Conservation (phyloP, 352 stramenopile genomes). For the Phytophthora kernoviae region DNA sequence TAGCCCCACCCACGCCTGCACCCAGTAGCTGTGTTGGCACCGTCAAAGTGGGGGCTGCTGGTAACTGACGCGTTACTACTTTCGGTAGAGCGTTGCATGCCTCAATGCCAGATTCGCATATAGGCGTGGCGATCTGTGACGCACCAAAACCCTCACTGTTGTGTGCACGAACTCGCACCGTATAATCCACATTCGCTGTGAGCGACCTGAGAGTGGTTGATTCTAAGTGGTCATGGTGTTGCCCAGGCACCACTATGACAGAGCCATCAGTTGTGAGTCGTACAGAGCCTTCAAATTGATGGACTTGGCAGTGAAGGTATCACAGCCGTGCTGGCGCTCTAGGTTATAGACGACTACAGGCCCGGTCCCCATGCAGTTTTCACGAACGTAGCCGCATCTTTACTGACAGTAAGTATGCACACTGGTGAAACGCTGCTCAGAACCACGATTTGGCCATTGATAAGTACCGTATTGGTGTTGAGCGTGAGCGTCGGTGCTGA, state of each 20-base stretch:
- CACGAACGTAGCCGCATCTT: conserved; percentile 22
- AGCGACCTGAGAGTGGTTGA: conserved; percentile 37
- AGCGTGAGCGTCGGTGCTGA: conserved; percentile 41
- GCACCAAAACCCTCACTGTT: conserved; percentile 86
- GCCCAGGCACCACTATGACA: conserved; percentile 26
- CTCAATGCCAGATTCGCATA: conserved; percentile 88
- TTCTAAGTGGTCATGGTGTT: not conserved
- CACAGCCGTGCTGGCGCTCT: conserved; percentile 56
- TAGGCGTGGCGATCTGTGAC: conserved; percentile 68
- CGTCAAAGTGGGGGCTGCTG: conserved; percentile 41
- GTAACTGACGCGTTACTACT: conserved; percentile 64
- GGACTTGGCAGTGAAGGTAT: conserved; percentile 45
- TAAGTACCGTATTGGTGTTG: conserved; percentile 32
- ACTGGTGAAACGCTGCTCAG: conserved; percentile 47
- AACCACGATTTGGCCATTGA: conserved; percentile 42
- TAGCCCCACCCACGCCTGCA: conserved; percentile 19
- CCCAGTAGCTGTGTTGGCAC: conserved; percentile 60
- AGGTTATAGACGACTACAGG: conserved; percentile 47
- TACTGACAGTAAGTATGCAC: conserved; percentile 59
- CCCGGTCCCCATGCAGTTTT: conserved; percentile 40
- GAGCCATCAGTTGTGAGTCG: conserved; percentile 55
- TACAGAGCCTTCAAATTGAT: conserved; percentile 49
- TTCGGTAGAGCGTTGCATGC: conserved; percentile 54
- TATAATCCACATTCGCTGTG: conserved; percentile 67
- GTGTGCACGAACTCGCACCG: conserved; percentile 78